Conservation (phyloP, 1,139 yeast species). For the Candida sanyaensis region DNA sequence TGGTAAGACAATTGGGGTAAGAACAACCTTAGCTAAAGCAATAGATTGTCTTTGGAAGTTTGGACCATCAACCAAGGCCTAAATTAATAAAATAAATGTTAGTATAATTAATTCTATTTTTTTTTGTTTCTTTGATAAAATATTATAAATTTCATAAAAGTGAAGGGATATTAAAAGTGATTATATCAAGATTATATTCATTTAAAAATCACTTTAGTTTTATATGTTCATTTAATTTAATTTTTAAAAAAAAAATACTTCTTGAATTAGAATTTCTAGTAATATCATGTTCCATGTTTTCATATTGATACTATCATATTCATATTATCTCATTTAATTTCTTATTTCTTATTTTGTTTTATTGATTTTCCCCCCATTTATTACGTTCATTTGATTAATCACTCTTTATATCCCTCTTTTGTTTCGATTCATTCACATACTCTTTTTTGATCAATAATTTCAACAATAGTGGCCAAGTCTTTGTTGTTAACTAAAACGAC, state of each 20-base stretch:
- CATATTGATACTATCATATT: neutral
- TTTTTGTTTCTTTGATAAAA: too few relatives aligned
- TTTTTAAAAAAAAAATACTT: too few relatives aligned
- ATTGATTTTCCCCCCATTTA: neutral
- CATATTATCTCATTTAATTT: neutral
- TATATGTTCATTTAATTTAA: too few relatives aligned
- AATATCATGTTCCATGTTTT: too few relatives aligned
- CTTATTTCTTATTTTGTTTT: neutral
- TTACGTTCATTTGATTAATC: neutral
- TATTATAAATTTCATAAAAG: neutral
- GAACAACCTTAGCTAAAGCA: conserved; percentile 81
- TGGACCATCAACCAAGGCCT: conserved; percentile 97
- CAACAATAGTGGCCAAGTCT: conserved; percentile 89
- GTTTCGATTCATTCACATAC: conserved; percentile 53
- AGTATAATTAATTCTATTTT: conserved; percentile 18
- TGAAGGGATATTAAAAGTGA: too few relatives aligned
- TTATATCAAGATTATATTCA: too few relatives aligned
- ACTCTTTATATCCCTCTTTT: neutral
- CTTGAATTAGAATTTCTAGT: too few relatives aligned
- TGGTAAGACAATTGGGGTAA: conserved; percentile 88
- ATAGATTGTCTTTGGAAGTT: conserved; percentile 91
- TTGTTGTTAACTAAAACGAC: conserved; percentile 89
- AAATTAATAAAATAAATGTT: conserved; percentile 20
- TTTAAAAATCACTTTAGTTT: too few relatives aligned
- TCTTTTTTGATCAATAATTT: conserved; percentile 99